Evolutionary conservation across 225 moss, liverwort and hornwort genomes (phyloP).

Genomic region (Antitrichia curtipendula): DNA sequence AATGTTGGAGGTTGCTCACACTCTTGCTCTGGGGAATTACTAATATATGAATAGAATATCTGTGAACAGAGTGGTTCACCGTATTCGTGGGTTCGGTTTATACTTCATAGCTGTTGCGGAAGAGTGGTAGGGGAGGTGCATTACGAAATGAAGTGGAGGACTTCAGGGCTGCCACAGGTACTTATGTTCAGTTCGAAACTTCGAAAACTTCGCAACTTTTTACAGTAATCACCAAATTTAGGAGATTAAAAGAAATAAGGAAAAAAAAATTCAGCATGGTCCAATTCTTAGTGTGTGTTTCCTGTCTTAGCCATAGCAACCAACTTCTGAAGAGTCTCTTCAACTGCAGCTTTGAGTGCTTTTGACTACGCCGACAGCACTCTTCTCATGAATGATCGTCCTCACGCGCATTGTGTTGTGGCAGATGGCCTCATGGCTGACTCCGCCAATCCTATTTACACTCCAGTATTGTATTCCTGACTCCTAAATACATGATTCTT

Average conservation of each 20-base stretch:
- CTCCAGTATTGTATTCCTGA: background rate
- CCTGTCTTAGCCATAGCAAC: background rate
- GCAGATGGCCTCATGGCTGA: conserved; percentile 9
- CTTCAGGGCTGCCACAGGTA: background rate
- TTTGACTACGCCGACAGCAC: conserved; percentile 34
- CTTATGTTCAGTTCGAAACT: background rate
- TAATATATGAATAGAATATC: background rate
- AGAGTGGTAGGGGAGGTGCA: background rate
- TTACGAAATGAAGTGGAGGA: background rate
- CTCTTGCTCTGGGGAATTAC: background rate
- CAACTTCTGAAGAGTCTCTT: background rate
- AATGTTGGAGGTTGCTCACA: background rate
- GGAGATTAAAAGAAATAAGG: background rate
- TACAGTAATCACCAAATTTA: background rate
- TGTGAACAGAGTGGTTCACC: background rate
- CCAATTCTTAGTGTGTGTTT: background rate
- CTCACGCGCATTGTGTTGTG: conserved; percentile 20
- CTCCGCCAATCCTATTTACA: background rate
- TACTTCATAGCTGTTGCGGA: background rate
- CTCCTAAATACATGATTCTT: background rate
- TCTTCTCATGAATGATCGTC: conserved; percentile 8
- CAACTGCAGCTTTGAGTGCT: conserved; percentile 16
- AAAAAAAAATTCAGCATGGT: background rate
- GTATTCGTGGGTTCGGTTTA: background rate
- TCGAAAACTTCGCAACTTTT: background rate